A percentile compares a stretch with the other conserved stretches of the same genome.
Conservation (phyloP, 805 yeast genomes). For the Candida nanaspora region DNA sequence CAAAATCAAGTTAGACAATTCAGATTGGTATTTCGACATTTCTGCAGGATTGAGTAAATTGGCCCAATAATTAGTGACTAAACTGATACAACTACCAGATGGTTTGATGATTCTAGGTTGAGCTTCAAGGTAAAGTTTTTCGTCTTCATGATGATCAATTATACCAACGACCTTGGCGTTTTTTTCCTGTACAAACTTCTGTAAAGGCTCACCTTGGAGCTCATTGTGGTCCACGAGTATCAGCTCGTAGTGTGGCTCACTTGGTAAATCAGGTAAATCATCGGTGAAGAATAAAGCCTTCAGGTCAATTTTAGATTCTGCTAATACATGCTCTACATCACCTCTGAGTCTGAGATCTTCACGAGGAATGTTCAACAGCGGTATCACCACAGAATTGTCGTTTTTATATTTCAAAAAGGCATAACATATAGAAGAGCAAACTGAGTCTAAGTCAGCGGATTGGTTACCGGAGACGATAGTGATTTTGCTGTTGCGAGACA, state of each 20-base stretch:
- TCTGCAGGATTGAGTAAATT: constrained; percentile 12
- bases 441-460: constrained; percentile 85
- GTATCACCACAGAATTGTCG: constrained; percentile 38
- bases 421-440: constrained; percentile 65
- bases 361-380: constrained; percentile 66
- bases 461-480: constrained; percentile 72
- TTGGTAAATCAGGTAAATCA: constrained; percentile 38
- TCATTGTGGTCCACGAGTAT: constrained; percentile 80
- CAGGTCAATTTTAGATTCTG: constrained; percentile 36
- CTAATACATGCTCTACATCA: constrained; percentile 57
- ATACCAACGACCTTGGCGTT: constrained; percentile 42
- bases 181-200: constrained; percentile 17
- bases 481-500: constrained; percentile 1
- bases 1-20: constrained; percentile 28
- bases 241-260: constrained; percentile 27
- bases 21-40: constrained; percentile 18
- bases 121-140: constrained; percentile 38
- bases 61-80: constrained; percentile 62
- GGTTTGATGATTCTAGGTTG: constrained; percentile 54
- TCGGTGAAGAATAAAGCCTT: constrained; percentile 57
- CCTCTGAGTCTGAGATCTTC: constrained; percentile 62
- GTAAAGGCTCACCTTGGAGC: constrained; percentile 43
- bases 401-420: constrained; percentile 41
- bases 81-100: constrained; percentile 74
- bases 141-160: constrained; percentile 87